Percentiles rank a stretch among this genome's conserved stretches.
phyloP scores from a whole-genome alignment of 129 eudicot species.

The Kitagawia praeruptora region DNA sequence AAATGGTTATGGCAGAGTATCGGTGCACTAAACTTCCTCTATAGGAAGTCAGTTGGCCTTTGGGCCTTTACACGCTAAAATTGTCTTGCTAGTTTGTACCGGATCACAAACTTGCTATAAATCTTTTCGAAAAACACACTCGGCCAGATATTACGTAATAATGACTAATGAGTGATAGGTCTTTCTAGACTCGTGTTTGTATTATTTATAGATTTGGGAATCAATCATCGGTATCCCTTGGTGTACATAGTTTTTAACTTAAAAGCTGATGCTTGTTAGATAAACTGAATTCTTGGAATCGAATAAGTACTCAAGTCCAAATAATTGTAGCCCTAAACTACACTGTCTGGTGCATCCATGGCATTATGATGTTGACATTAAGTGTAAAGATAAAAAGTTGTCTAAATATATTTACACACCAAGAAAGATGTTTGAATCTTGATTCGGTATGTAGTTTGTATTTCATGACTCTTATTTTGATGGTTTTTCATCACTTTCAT shows the following conservation, averaged over 20 bases:
- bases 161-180: neutral
- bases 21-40: neutral
- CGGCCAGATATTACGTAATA: neutral
- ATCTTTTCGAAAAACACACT: neutral
- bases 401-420: no score
- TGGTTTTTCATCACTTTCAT: neutral
- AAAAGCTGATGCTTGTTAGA: neutral
- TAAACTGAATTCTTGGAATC: no score
- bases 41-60: neutral
- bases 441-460: no score
- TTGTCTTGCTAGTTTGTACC: neutral
- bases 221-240: neutral
- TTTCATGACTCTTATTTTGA: neutral
- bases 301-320: neutral
- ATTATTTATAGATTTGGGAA: neutral
- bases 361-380: neutral
- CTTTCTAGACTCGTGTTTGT: neutral
- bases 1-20: neutral
- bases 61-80: neutral
- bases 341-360: neutral
- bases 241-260: neutral
- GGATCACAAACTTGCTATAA: neutral
- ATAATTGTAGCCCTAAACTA: neutral
- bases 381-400: neutral
- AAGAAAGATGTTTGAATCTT: no score